phyloP scores from a whole-genome alignment of 495 filamentous ascomycete species.

The Xanthoparmelia taractica region DNA sequence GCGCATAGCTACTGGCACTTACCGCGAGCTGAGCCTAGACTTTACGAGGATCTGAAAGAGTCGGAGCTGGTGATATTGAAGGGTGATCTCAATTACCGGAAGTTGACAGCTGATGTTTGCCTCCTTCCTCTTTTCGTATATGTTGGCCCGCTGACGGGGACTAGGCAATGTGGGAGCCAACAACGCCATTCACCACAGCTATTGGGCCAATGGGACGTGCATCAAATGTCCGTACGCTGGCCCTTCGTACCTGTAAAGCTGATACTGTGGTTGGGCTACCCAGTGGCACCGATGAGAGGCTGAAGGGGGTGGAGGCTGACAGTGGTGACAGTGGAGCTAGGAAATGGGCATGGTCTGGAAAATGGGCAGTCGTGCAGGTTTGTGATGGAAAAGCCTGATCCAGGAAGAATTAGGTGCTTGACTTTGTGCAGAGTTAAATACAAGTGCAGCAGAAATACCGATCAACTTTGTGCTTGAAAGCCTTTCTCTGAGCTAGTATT shows the following conservation, averaged over 20 bases:
- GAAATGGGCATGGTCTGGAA: slow-evolving; percentile 96
- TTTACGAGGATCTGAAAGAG: slow-evolving; percentile 71
- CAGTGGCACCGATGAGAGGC: slow-evolving; percentile 68
- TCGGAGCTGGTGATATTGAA: slow-evolving; percentile 94
- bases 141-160: neutral
- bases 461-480: too few species aligned
- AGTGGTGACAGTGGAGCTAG: slow-evolving; percentile 61
- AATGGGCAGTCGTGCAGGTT: slow-evolving; percentile 93
- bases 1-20: slow-evolving; percentile 81
- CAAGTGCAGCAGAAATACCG: too few species aligned
- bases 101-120: slow-evolving; percentile 63
- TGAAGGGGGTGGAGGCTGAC: slow-evolving; percentile 58
- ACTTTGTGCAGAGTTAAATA: too few species aligned
- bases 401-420: too few species aligned
- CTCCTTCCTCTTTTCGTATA: slow-evolving; percentile 32
- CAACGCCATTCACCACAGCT: slow-evolving; percentile 76
- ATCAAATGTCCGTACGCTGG: slow-evolving; percentile 72
- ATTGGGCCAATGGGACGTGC: slow-evolving; percentile 78
- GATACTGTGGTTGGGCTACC: slow-evolving; percentile 56
- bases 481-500: too few species aligned
- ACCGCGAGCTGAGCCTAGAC: slow-evolving; percentile 53
- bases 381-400: slow-evolving; percentile 53
- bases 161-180: slow-evolving; percentile 68
- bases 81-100: slow-evolving; percentile 92
- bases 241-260: slow-evolving; percentile 90